These are phyloP conservation scores for Phaeosphaeriaceae sp. DNA, from an alignment of 2,329 filamentous ascomycete species.

Conservation along the genomic window DNA sequence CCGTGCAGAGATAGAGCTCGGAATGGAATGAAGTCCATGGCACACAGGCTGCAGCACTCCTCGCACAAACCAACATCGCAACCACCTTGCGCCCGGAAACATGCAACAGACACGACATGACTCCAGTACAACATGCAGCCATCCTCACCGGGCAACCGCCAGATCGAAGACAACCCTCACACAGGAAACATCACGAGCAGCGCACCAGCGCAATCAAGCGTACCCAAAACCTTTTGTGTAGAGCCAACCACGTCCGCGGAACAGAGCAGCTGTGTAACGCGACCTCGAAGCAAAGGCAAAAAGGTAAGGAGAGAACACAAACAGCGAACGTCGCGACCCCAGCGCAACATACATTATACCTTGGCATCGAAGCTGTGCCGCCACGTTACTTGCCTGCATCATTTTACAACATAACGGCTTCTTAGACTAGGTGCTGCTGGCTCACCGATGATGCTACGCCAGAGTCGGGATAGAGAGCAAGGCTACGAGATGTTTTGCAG, in stretches of 20 bases:
- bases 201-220: conserved; percentile 2
- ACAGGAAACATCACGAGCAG: conserved; percentile 6
- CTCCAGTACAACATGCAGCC: conserved; percentile 8
- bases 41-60: background rate
- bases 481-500: conserved; percentile 27
- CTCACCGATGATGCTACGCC: conserved; percentile 30
- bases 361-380: conserved; percentile 5
- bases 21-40: background rate
- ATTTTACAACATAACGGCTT: no score
- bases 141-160: conserved; percentile 6
- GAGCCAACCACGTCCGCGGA: conserved; percentile 2
- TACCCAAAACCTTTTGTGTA: conserved; percentile 1
- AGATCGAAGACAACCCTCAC: conserved; percentile 7
- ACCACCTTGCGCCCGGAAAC: conserved; percentile 5
- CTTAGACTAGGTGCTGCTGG: conserved; percentile 9
- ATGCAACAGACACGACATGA: conserved; percentile 4
- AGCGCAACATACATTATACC: background rate
- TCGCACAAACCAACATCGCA: conserved; percentile 6
- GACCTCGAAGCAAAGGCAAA: background rate
- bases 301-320: background rate
- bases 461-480: conserved; percentile 20
- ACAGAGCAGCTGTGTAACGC: conserved; percentile 3
- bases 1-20: background rate
- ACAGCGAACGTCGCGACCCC: background rate
- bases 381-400: conserved; percentile 9